Percentiles rank a stretch among this genome's conserved stretches.
These are phyloP conservation scores for Hypoxylon fragiforme DNA, from an alignment of 495 filamentous ascomycete species.

Conservation along the genomic window DNA sequence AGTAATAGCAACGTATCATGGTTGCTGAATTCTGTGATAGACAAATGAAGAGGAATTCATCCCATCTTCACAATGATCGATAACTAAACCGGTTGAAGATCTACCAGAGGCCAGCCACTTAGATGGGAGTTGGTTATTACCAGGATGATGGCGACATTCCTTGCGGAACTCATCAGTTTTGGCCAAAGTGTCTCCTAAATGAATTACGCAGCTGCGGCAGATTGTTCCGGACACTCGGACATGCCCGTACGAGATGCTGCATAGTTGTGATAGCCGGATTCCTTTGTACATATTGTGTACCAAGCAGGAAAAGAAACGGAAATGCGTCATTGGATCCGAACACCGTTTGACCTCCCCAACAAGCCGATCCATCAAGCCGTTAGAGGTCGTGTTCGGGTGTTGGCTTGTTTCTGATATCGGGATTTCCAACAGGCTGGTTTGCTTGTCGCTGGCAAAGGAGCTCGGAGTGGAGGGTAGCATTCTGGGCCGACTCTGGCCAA, in stretches of 20 bases:
- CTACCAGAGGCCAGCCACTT: slow-evolving; percentile 16
- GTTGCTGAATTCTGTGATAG: too few relatives aligned
- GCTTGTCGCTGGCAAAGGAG: too few relatives aligned
- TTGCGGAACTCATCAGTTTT: slow-evolving; percentile 10
- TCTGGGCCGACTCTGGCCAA: slow-evolving; percentile 25
- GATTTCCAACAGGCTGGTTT: slow-evolving; percentile 27
- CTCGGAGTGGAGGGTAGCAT: slow-evolving; percentile 27
- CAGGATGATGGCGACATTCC: slow-evolving; percentile 31
- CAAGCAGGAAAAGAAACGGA: slow-evolving; percentile 1
- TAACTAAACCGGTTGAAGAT: neutral
- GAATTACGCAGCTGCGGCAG: neutral
- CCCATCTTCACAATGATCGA: slow-evolving; percentile 9
- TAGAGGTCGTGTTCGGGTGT: slow-evolving; percentile 28
- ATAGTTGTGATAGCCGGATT: slow-evolving; percentile 12
- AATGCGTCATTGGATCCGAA: slow-evolving; percentile 21
- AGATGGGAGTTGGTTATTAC: slow-evolving; percentile 12
- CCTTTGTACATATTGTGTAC: neutral
- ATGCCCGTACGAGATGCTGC: neutral
- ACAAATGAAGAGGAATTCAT: too few relatives aligned
- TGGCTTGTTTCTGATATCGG: slow-evolving; percentile 36
- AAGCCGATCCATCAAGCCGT: slow-evolving; percentile 25
- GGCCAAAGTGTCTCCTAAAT: neutral
- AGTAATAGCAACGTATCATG: too few relatives aligned
- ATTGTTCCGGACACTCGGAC: neutral
- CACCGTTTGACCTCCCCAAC: slow-evolving; percentile 16